phyloP scores from a whole-genome alignment of 768 basidiomycete genomes.

The Rhodotorula kratochvilovae region DNA sequence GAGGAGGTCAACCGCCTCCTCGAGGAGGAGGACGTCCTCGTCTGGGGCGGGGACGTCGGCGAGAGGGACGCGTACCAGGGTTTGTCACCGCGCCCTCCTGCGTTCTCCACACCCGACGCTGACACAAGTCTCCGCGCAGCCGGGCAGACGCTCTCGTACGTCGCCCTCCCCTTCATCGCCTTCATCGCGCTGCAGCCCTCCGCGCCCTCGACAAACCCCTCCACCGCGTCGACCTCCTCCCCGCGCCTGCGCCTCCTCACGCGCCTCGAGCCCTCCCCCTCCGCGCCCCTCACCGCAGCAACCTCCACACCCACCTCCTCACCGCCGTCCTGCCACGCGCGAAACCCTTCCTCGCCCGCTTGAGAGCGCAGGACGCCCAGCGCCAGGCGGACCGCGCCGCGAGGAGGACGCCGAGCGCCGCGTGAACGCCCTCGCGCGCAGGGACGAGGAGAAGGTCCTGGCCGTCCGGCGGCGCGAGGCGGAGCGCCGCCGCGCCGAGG shows the following conservation, averaged over 20 bases:
- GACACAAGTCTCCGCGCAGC: constrained; percentile 36
- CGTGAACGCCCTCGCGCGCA: constrained; percentile 60
- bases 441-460: constrained; percentile 67
- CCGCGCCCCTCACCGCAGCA: constrained; percentile 54
- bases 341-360: constrained; percentile 64
- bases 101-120: no score
- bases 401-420: constrained; percentile 71
- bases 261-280: constrained; percentile 67
- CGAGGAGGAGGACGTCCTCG: constrained; percentile 50
- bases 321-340: constrained; percentile 75
- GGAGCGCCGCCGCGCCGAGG: constrained; percentile 44
- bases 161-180: constrained; percentile 87
- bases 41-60: constrained; percentile 90
- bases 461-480: constrained; percentile 56
- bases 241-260: constrained; percentile 75
- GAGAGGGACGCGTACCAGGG: constrained; percentile 76
- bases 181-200: constrained; percentile 81
- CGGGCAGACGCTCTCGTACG: constrained; percentile 58
- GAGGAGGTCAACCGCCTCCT: constrained; percentile 63
- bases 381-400: constrained; percentile 57
- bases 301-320: constrained; percentile 65
- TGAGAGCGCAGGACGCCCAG: constrained; percentile 52
- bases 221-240: constrained; percentile 36
- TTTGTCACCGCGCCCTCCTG: constrained; percentile 46
- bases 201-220: constrained; percentile 44